Conservation (phyloP, 2,329 filamentous ascomycete species). For the Geosmithia putterillii region DNA sequence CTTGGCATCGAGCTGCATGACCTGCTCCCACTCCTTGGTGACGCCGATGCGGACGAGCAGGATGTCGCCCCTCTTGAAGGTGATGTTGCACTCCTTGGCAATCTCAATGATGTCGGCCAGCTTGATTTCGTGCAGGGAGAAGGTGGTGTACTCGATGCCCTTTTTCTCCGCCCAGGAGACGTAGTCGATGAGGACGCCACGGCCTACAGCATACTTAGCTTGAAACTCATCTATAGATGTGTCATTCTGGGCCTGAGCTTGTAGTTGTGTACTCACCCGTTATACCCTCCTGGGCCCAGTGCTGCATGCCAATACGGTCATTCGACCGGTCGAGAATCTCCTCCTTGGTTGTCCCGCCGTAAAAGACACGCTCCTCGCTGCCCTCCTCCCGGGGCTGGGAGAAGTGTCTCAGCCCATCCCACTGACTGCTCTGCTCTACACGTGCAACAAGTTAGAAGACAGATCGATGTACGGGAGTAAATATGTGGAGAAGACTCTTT, state of each 20-base stretch:
- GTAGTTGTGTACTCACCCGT: constrained; percentile 3
- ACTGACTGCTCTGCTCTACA: constrained; percentile 32
- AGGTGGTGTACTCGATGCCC: constrained; percentile 22
- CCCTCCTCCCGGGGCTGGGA: constrained; percentile 21
- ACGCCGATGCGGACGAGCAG: constrained; percentile 31
- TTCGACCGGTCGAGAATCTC: constrained; percentile 31
- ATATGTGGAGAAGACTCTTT: not conserved
- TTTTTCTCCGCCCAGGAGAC: constrained; percentile 24
- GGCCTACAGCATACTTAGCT: constrained; percentile 15
- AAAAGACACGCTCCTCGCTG: constrained; percentile 27
- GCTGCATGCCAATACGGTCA: constrained; percentile 31
- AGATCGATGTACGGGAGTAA: not conserved
- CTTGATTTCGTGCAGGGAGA: constrained; percentile 25
- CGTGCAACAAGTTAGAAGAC: not conserved
- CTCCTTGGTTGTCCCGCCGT: constrained; percentile 29
- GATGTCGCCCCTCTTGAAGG: constrained; percentile 37
- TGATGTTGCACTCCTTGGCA: constrained; percentile 26
- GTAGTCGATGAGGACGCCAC: constrained; percentile 40
- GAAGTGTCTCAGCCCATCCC: constrained; percentile 38
- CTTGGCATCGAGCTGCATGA: constrained; percentile 25
- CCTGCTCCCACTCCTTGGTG: constrained; percentile 14
- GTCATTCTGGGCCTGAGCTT: too few relatives aligned
- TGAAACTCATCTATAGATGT: too few relatives aligned
- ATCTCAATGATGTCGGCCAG: constrained; percentile 14
- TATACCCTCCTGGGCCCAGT: constrained; percentile 35